These are phyloP conservation scores for Eucalyptus dawsonii DNA, from an alignment of 345 rosid species.

Conservation along the genomic window DNA sequence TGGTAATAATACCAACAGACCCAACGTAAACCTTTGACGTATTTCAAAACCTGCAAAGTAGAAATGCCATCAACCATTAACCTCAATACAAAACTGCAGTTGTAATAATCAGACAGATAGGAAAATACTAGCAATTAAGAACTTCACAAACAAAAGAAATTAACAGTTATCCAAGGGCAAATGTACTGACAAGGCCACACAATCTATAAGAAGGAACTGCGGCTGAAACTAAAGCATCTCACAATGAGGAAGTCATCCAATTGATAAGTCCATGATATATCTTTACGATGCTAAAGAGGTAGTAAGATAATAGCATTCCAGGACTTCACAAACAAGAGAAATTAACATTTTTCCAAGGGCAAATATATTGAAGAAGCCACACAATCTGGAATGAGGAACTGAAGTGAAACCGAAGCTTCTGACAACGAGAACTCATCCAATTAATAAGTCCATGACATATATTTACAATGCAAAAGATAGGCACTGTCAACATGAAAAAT, in stretches of 20 bases:
- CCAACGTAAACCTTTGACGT: too few species aligned
- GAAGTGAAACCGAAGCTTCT: neutral
- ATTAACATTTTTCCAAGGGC: neutral
- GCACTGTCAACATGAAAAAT: neutral
- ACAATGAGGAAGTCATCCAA: too few species aligned
- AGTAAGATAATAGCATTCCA: neutral
- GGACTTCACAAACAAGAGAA: neutral
- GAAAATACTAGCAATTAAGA: too few species aligned
- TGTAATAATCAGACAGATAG: too few species aligned
- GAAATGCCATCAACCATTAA: too few species aligned
- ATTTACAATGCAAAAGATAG: neutral
- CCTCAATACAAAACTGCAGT: too few species aligned
- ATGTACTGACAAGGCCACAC: neutral
- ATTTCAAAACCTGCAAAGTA: too few species aligned
- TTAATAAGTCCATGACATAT: neutral
- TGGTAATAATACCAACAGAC: too few species aligned
- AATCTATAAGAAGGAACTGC: too few species aligned
- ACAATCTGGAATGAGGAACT: neutral
- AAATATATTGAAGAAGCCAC: neutral
- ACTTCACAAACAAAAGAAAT: neutral
- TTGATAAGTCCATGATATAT: neutral
- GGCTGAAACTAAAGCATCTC: neutral
- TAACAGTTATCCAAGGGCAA: neutral
- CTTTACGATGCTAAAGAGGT: neutral
- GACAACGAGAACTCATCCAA: neutral